Evolutionary conservation across 768 basidiomycete species (phyloP).

Genomic region (Cystofilobasidium macerans): DNA sequence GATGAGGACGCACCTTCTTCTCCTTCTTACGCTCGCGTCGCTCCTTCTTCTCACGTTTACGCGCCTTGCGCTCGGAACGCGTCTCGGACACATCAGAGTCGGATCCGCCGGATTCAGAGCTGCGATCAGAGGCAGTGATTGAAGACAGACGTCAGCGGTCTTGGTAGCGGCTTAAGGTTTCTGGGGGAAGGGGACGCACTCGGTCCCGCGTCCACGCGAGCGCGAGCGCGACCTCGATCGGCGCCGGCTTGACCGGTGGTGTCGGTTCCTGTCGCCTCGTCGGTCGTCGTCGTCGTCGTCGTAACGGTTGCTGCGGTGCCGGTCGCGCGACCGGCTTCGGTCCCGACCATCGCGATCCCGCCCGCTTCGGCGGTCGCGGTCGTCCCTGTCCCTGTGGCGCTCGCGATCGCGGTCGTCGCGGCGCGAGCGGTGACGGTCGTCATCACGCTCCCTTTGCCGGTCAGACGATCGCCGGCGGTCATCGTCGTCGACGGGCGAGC

Average conservation of each 20-base stretch:
- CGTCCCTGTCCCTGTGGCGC: background rate
- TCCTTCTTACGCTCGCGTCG: slow-evolving; percentile 28
- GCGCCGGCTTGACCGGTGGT: background rate
- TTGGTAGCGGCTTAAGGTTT: background rate
- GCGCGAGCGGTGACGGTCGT: too few relatives aligned
- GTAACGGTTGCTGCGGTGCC: background rate
- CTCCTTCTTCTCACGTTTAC: slow-evolving; percentile 29
- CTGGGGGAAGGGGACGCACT: slow-evolving; percentile 7
- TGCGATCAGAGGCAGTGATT: background rate
- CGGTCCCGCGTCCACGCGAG: background rate
- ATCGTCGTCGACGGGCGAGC: background rate
- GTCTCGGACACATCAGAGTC: slow-evolving; percentile 27
- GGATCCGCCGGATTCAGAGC: slow-evolving; percentile 29
- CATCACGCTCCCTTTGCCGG: too few relatives aligned
- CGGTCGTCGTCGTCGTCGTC: background rate
- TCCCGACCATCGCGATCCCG: background rate
- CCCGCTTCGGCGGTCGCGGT: background rate
- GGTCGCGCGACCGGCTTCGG: background rate
- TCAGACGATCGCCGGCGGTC: background rate
- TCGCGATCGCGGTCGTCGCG: background rate
- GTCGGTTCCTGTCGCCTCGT: background rate
- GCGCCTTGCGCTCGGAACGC: slow-evolving; percentile 26
- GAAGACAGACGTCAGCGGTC: background rate
- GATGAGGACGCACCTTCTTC: slow-evolving; percentile 44
- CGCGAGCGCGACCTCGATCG: background rate